phyloP scores from a whole-genome alignment of 768 basidiomycete species.

The Boletus fagicola region DNA sequence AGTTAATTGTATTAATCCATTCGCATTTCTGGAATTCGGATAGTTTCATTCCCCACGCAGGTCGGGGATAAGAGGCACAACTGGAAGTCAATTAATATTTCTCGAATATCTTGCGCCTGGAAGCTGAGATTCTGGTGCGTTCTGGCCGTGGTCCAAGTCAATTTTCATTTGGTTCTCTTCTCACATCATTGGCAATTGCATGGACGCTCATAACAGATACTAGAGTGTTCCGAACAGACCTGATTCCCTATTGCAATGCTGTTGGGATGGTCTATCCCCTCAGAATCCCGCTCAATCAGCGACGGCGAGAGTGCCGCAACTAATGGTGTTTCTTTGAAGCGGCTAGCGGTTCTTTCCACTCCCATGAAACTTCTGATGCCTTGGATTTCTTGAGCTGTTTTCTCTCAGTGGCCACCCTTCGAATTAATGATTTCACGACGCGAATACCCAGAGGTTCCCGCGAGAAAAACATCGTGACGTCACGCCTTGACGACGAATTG shows the following conservation, averaged over 20 bases:
- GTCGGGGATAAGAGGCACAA: slow-evolving; percentile 1
- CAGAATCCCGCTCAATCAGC: slow-evolving; percentile 5
- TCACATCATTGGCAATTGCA: background rate
- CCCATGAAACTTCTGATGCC: background rate
- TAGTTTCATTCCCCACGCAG: background rate
- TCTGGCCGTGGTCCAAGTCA: background rate
- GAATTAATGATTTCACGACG: background rate
- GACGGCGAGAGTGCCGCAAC: background rate
- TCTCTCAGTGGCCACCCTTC: background rate
- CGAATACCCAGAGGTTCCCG: background rate
- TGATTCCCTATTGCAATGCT: background rate
- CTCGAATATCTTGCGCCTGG: background rate
- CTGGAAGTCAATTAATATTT: background rate
- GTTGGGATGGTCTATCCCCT: background rate
- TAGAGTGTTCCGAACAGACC: slow-evolving; percentile 2
- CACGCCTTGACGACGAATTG: background rate
- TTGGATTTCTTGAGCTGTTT: background rate
- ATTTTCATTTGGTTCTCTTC: background rate
- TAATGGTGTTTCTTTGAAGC: background rate
- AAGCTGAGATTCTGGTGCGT: background rate
- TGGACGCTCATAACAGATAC: background rate
- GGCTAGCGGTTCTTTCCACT: background rate
- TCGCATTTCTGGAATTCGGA: background rate
- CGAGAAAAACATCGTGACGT: slow-evolving; percentile 24
- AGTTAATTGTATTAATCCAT: background rate